phyloP scores from a whole-genome alignment of 2,329 filamentous ascomycete species.

The Fusarium longipes region DNA sequence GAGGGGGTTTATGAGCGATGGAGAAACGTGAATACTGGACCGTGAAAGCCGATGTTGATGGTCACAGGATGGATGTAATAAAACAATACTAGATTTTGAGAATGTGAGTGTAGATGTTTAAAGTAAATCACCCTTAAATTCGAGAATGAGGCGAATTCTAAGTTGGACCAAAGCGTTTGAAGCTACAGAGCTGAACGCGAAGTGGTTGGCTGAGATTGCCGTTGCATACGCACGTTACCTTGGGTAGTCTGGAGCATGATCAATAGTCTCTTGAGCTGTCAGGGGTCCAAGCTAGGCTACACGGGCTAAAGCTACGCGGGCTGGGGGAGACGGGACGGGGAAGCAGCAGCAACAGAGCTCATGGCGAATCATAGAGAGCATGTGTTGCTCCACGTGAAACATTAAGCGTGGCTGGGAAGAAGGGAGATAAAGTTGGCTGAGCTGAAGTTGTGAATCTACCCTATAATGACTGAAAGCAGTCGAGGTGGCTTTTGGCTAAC shows the following conservation, averaged over 20 bases:
- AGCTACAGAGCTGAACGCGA: constrained; percentile 27
- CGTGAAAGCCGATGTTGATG: background rate
- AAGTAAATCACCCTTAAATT: background rate
- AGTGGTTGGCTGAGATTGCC: constrained; percentile 31
- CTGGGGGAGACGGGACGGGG: constrained; percentile 6
- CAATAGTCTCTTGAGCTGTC: constrained; percentile 32
- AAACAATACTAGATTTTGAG: background rate
- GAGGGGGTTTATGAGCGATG: background rate
- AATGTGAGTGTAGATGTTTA: constrained; percentile 18
- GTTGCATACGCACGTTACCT: constrained; percentile 1
- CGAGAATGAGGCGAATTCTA: constrained; percentile 21
- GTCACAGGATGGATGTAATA: background rate
- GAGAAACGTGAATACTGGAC: background rate
- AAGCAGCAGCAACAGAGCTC: constrained; percentile 1
- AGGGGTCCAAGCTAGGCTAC: constrained; percentile 11
- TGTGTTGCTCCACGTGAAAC: constrained; percentile 42
- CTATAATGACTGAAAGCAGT: background rate
- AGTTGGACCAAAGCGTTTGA: constrained; percentile 21
- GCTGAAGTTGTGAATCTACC: background rate
- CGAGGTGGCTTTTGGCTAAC: background rate
- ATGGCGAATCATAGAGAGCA: constrained; percentile 39
- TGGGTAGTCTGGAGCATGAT: constrained; percentile 32
- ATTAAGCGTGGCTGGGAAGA: constrained; percentile 26
- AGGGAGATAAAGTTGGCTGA: background rate
- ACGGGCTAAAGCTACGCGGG: background rate